phyloP scores from a whole-genome alignment of 1,284 basidiomycete genomes.

The Acaromyces ingoldii region DNA sequence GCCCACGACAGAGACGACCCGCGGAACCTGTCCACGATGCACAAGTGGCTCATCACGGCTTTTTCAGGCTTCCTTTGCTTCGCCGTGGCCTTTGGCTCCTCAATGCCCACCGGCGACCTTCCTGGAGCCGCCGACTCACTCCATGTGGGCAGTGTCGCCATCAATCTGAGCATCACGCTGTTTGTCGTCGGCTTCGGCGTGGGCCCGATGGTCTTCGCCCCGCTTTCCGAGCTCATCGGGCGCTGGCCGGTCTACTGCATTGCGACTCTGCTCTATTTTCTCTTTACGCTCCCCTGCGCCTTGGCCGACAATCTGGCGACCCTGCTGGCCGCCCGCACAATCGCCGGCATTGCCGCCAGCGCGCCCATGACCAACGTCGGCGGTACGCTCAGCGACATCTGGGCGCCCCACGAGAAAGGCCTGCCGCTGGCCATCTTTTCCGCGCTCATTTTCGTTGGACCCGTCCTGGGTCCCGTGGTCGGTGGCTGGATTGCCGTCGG shows the following conservation, averaged over 20 bases:
- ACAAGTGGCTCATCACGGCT: slow-evolving; percentile 6
- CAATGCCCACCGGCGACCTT: slow-evolving; percentile 5
- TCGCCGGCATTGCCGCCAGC: not conserved
- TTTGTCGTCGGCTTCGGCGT: slow-evolving; percentile 2
- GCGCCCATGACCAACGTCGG: slow-evolving; percentile 10
- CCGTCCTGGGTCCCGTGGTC: slow-evolving; percentile 6
- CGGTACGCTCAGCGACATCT: slow-evolving; percentile 11
- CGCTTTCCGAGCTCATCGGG: slow-evolving; percentile 1
- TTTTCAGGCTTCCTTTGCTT: slow-evolving; percentile 5
- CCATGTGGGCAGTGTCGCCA: not conserved
- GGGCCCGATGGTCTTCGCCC: not conserved
- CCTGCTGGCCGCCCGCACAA: not conserved
- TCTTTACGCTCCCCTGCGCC: not conserved
- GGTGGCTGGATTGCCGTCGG: not conserved
- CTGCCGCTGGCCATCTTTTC: slow-evolving; percentile 10
- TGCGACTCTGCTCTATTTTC: not conserved
- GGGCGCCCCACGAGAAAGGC: not conserved
- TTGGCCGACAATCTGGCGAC: not conserved
- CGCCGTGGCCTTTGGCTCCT: slow-evolving; percentile 7
- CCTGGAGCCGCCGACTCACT: not conserved
- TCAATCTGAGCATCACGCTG: not conserved
- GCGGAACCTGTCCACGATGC: slow-evolving; percentile 1
- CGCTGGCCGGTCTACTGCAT: not conserved
- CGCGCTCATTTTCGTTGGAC: slow-evolving; percentile 4
- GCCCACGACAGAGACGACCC: not conserved